Base-by-base conservation (phyloP, 148 eudicot species). In the Vaccinium vitisidaea region DNA sequence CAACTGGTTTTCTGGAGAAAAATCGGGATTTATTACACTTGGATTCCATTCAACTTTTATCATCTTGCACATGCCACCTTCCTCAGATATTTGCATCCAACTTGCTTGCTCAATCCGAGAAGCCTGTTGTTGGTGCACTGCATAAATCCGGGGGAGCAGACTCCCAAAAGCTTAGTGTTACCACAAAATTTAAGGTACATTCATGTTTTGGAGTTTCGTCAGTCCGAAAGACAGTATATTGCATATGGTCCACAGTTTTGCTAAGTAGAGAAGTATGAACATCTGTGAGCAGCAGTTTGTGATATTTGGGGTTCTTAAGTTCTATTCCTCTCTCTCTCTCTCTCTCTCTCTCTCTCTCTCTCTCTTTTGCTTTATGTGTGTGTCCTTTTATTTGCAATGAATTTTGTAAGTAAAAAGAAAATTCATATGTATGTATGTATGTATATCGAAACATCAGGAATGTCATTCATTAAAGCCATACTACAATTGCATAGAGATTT, bases 91-190 rank as follows among this genome's bases (percentile, higher is more conserved):
- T 97, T 89, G 98, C 98, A n/a, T 91, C 96, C 21, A 89, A 86
- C 87, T 86, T 97, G 98, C 93, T 90, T 86, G 84, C 88, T 54
- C 98, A 93, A 87, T 91, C 98, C 5, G 96, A 94, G 87, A 95
- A 93, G 88, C 96, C 95, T 88, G 93, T 94, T 49, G 91, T 87
- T 77, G 98, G 99, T 73, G 91, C 98, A 54, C 88, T 91, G 58
- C 75, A 91, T 90, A 97, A 97, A 89, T 93, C 96, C 75, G 98
- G 99, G 56, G 99, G 99, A 85, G 99, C 96, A 65, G 99, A 97
- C 84, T 95, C 96, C 77, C 99, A 97, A 81, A 97, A 97, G 87
- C 86, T 94, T 80, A 97, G 99, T 91, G 99, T 97, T 75, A 89
- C 92, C 0, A 90, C 96, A 81, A 97, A 97, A 90, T 97, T 97